Evolutionary conservation across 768 basidiomycete genomes (phyloP).

Genomic region (Agrocybe chaxingu): DNA sequence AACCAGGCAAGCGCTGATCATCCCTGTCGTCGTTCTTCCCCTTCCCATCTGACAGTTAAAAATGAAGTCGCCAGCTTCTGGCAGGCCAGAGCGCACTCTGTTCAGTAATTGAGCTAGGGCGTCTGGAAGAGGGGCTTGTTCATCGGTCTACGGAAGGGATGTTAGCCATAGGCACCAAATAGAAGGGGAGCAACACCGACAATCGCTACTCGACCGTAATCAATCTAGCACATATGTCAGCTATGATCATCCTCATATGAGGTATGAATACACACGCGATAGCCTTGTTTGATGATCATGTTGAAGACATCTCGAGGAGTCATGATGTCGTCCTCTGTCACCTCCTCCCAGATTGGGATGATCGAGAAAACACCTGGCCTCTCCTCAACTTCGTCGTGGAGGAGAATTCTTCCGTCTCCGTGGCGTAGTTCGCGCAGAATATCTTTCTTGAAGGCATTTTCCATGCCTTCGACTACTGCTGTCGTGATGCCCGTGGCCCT

Average conservation of each 20-base stretch:
- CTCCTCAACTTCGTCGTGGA: conserved; percentile 96
- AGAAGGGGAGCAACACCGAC: conserved; percentile 41
- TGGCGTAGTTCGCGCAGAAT: conserved; percentile 76
- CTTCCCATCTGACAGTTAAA: conserved; percentile 99
- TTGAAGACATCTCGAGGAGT: conserved; percentile 83
- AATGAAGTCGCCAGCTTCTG: conserved; percentile 70
- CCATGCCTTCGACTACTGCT: conserved; percentile 88
- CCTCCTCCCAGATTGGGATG: conserved; percentile 92
- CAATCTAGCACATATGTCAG: conserved; percentile 46
- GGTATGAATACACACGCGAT: conserved; percentile 43
- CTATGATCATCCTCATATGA: background rate
- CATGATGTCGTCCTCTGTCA: conserved; percentile 77
- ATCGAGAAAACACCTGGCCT: conserved; percentile 86
- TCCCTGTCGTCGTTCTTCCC: conserved; percentile 92
- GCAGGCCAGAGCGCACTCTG: conserved; percentile 58
- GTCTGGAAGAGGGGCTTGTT: conserved; percentile 91
- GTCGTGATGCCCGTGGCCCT: conserved; percentile 95
- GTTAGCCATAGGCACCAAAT: background rate
- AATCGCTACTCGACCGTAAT: conserved; percentile 88
- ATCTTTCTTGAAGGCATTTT: conserved; percentile 82
- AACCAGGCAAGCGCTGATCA: conserved; percentile 87
- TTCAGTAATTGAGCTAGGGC: conserved; percentile 78
- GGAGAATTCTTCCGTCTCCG: conserved; percentile 73
- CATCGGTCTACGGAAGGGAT: conserved; percentile 71
- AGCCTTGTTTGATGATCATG: conserved; percentile 73